Conservation (phyloP, 1,139 yeast genomes). For the Sugiyamaella paludigena region DNA sequence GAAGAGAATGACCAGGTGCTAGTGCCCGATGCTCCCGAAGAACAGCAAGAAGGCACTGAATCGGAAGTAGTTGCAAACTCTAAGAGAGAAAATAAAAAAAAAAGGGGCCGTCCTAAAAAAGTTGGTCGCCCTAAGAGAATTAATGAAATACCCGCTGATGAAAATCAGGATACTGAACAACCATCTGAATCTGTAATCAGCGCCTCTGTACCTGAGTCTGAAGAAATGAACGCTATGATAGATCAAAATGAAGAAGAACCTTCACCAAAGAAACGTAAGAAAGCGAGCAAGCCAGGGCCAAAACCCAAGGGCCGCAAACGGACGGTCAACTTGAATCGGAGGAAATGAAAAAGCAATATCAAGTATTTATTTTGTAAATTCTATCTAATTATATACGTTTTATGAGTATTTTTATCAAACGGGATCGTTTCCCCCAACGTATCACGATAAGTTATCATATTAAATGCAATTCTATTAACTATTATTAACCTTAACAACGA, state of each 20-base stretch:
- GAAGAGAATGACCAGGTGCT: no score
- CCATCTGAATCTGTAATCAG: no score
- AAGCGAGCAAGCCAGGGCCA: background rate
- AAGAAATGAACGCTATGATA: background rate
- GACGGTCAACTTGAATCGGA: slow-evolving; percentile 8
- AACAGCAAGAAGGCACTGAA: background rate
- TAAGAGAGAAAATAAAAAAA: background rate
- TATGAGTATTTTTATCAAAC: background rate
- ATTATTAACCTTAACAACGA: no score
- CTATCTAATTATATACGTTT: slow-evolving; percentile 1
- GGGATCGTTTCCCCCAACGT: no score
- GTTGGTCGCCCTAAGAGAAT: no score
- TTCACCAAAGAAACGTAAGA: slow-evolving; percentile 2
- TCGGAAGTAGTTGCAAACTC: slow-evolving; percentile 1
- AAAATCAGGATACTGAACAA: no score
- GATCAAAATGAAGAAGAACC: background rate
- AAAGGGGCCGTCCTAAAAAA: no score
- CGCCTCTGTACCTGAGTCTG: no score
- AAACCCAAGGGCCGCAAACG: slow-evolving; percentile 4
- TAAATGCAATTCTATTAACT: no score
- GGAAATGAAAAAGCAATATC: background rate
- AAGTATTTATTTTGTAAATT: background rate
- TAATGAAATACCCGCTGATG: no score
- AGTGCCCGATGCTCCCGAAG: no score
- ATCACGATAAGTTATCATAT: no score